Percentiles rank a stretch among this genome's conserved stretches.
phyloP scores from a whole-genome alignment of 164 flowering plant species.

The Nelumbo lutea region DNA sequence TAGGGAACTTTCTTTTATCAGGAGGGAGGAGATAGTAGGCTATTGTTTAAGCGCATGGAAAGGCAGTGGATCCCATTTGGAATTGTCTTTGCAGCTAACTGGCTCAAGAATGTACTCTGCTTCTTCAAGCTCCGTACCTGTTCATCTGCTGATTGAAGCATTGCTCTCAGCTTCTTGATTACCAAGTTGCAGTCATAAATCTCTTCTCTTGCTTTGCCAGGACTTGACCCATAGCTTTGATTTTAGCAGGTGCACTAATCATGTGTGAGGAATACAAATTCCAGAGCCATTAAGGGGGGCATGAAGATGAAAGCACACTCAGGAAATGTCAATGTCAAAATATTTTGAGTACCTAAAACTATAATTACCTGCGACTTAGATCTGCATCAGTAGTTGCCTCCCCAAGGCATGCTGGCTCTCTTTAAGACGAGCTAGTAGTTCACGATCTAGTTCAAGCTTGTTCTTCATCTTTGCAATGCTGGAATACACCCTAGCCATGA shows the following conservation, averaged over 20 bases:
- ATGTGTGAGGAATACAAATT: not conserved
- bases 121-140: conserved; percentile 92
- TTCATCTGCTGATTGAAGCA: conserved; percentile 98
- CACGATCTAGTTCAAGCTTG: conserved; percentile 55
- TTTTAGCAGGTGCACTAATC: conserved; percentile 70
- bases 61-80: conserved; percentile 97
- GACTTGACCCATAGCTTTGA: conserved; percentile 92
- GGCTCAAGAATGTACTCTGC: conserved; percentile 97
- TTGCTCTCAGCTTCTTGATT: conserved; percentile 82
- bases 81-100: conserved; percentile 90
- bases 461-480: conserved; percentile 82
- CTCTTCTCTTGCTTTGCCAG: conserved; percentile 74
- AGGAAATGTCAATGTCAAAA: not conserved
- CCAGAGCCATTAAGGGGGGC: conserved; percentile 2
- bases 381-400: conserved; percentile 81
- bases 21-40: conserved; percentile 83
- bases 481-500: conserved; percentile 91
- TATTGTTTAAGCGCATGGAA: conserved; percentile 91
- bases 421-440: conserved; percentile 60
- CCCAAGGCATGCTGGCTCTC: conserved; percentile 83
- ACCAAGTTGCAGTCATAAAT: conserved; percentile 89
- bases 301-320: not conserved
- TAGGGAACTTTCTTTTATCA: conserved; percentile 83
- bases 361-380: conserved; percentile 60
- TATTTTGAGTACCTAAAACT: conserved; percentile 3